Conservation (phyloP, 2,329 filamentous ascomycete species). For the Aureobasidium subglaciale region DNA sequence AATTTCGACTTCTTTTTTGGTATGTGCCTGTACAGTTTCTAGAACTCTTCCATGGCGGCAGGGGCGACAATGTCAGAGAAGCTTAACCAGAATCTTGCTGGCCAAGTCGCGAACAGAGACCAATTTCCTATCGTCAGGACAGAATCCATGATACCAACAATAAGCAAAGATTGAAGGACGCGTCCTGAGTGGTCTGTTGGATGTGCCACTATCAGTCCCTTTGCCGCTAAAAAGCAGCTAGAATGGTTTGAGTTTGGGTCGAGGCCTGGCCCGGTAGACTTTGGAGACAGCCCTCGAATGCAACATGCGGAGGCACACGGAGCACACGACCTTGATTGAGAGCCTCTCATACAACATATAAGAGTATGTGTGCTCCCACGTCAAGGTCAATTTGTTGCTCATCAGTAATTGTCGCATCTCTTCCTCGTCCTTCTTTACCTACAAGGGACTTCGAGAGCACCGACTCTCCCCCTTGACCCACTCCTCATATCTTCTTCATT, state of each 20-base stretch:
- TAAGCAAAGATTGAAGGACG: conserved; percentile 1
- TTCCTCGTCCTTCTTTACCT: background rate
- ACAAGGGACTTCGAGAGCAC: conserved; percentile 2
- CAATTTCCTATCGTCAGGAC: background rate
- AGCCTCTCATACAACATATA: conserved; percentile 1
- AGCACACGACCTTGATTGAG: background rate
- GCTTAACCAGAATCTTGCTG: background rate
- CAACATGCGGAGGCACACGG: conserved; percentile 4
- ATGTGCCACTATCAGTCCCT: conserved; percentile 11
- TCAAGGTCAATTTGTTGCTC: background rate
- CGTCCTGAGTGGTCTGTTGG: conserved; percentile 6
- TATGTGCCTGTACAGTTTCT: background rate
- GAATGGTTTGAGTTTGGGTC: conserved; percentile 10
- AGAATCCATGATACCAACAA: conserved; percentile 1
- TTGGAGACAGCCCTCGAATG: background rate
- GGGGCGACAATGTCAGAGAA: background rate
- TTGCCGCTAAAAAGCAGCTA: background rate
- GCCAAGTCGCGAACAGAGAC: background rate
- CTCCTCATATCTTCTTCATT: background rate
- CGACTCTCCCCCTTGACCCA: background rate
- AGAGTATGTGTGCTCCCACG: background rate
- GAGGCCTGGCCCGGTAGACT: conserved; percentile 6
- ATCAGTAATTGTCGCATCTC: background rate
- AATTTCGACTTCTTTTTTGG: background rate
- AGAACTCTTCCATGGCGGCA: background rate